Percentiles rank a stretch among this genome's conserved stretches.
Conservation (phyloP, 306 rosid species). For the Dryas alaskensis region DNA sequence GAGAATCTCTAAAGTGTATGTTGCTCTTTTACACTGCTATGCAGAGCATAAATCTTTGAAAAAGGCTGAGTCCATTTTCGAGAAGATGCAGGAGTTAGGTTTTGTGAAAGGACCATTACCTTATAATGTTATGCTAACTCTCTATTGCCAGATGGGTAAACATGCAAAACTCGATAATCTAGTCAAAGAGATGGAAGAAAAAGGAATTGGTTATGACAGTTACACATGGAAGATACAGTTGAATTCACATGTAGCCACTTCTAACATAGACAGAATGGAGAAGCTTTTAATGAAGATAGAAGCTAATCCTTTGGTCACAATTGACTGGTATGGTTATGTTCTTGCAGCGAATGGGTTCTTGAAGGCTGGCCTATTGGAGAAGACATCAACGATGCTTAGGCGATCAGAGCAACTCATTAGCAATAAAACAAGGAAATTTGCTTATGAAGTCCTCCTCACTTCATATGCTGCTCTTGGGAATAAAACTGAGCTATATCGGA, state of each 20-base stretch:
- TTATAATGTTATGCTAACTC: conserved; percentile 54
- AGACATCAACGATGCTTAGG: conserved; percentile 36
- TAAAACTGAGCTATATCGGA: conserved; percentile 59
- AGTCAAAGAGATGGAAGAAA: conserved; percentile 15
- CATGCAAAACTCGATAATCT: conserved; percentile 49
- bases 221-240: conserved; percentile 38
- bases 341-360: conserved; percentile 55
- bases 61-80: conserved; percentile 53
- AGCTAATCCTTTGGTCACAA: conserved; percentile 8
- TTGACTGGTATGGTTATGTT: conserved; percentile 46
- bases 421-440: conserved; percentile 23
- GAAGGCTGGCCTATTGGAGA: conserved; percentile 48
- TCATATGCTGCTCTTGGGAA: conserved; percentile 44
- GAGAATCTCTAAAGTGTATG: conserved; percentile 40
- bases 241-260: neutral
- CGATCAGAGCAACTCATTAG: conserved; percentile 40
- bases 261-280: conserved; percentile 1
- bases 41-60: conserved; percentile 45
- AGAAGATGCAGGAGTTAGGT: conserved; percentile 42
- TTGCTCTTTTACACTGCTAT: conserved; percentile 59
- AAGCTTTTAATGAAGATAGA: conserved; percentile 14
- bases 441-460: conserved; percentile 48
- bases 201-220: conserved; percentile 17
- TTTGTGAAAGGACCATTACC: conserved; percentile 21
- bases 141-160: conserved; percentile 52